Base-by-base conservation (phyloP, 768 basidiomycete genomes). In the Leccinum longicurvipes region DNA sequence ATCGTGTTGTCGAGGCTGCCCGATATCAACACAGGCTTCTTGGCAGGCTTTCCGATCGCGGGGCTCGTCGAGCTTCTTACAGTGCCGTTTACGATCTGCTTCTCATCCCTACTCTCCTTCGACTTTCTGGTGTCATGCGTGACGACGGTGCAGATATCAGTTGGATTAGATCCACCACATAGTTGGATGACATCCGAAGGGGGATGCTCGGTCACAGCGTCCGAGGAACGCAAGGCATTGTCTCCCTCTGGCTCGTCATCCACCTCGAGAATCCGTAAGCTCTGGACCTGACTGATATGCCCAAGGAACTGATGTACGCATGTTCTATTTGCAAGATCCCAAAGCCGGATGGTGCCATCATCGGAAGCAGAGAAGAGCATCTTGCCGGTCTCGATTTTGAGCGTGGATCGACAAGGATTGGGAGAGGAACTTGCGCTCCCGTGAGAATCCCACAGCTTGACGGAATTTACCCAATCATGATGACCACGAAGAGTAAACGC, bases 281-380 rank as follows among this genome's bases (percentile, higher is more conserved):
- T 89, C 76, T 99, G 97, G 14, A 98, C 93, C 69, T 98, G 95
- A 0, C 90, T 93, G 54, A 95, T 86, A 72, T 99, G 97, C 0
- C 94, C 97, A 23, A 77, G 79, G 68, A 97, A 91, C 57, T 86
- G 84, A 12, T 89, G 83, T 39, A 96, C 81, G 68, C 94, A 98
- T 3, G 85, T 82, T 47, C 91, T 81, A 21, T 76, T 75, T 25
- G 82, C 84, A 42, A 99, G 81, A 72, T 98, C 96, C 97, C 96
- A 99, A 6, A 99, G 81, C 56, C 86, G 87, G 71, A 98, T 92
- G 3, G 88, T 86, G 25, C 89, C 90, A 69, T 98, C 97, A 68
- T 98, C 97, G 8, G 93, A 94, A 3, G 93, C 93, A 8, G 94
- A 97, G 76, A 99, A 97, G 25, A 99, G 79, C 89, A 98, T 93